Base-by-base conservation (phyloP, 2,329 filamentous ascomycete genomes). In the Fusarium multiceps region DNA sequence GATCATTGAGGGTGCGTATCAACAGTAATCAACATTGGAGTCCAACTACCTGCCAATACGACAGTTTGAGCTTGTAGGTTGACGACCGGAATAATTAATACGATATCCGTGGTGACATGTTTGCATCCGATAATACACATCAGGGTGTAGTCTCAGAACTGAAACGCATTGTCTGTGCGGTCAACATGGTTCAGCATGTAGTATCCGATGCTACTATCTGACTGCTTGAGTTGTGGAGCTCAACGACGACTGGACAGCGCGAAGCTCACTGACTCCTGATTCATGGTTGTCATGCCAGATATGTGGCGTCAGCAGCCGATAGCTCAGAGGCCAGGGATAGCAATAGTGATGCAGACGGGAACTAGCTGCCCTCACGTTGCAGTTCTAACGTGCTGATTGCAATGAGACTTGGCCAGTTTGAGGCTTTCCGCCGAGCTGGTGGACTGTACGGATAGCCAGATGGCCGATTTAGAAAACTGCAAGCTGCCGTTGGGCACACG, bases 221-320 rank as follows among this genome's bases (percentile, higher is more conserved):
- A 60, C 55, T 74, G 61, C 61, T 73, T 68, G 72, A 71, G 63
- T 74, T 66, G 69, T 75, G 63, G 72, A 73, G 67, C 64, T 66
- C 65, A 64, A 49, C 42, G 58, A 66, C 27, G 59, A 63, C 51
- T 63, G 68, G 56, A 37, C 55, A 55, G 63, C 58, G 42, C 65
- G 50, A 57, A 59, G 56, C 53, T 63, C 37, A 58, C 66, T 59
- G 60, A 67, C 53, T 72, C 67, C 62, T 71, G 70, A 65, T 72
- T 71, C 73, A 74, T 58, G 68, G 73, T 63, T 67, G 72, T 74
- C 70, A 69, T 71, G 69, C 63, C 64, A 70, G 73, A 74, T 73
- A 69, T 74, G 73, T 75, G 73, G 73, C 73, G 73, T 72, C 73
- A 75, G 64, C 62, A 71, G 48, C 66, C 72, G 69, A 75, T 75